Evolutionary conservation across 2,329 filamentous ascomycete genomes (phyloP), one percentile per base, ranked within the genome.

Genomic region (Talaromyces funiculosus): DNA sequence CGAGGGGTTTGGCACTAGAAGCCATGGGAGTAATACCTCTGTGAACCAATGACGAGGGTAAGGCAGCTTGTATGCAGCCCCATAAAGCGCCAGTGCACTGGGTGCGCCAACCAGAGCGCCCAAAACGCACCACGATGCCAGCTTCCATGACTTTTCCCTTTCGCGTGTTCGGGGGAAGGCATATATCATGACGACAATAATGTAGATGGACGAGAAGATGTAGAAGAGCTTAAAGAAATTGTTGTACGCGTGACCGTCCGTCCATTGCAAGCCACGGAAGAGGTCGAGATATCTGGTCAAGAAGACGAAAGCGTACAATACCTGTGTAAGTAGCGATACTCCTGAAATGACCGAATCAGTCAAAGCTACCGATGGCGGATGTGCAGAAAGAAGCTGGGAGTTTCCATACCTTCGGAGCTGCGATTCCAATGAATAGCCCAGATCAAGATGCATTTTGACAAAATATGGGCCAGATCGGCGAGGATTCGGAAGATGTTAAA

Each of bases 131-230:
- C 84, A 84, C 26, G 85, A 85, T 43, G 90, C 90, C 65, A 97
- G 80, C 77, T 92, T 96, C 92, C 93, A 97, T n/a, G 92, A 90
- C 68, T 91, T 85, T 78, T 97, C 93, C 57, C 87, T 83, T 77
- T 97, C 93, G 43, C 92, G 81, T n/a, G 92, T 96, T 35, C 93
- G 85, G 10, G 92, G 89, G 73, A 86, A 96, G 22, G 92, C 80
- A 76, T 87, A 88, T 74, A 91, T 88, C 92, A 97, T 97, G 64
- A 96, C 76, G 60, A 84, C 88, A 64, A 97, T 84, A 68, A 92
- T 94, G 75, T 96, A 97, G 64, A 92, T 82, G 1, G 90, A 93
- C 4, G 89, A 90, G 3, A 84, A 70, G 63, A 96, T 89, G 77
- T 96, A 97, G 77, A 95, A 90, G 63, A 94, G 82, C 81, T 97